Evolutionary conservation across 169 alveolate species (phyloP), one percentile per base, ranked within the genome.

Genomic region (Plasmodium coatneyi): DNA sequence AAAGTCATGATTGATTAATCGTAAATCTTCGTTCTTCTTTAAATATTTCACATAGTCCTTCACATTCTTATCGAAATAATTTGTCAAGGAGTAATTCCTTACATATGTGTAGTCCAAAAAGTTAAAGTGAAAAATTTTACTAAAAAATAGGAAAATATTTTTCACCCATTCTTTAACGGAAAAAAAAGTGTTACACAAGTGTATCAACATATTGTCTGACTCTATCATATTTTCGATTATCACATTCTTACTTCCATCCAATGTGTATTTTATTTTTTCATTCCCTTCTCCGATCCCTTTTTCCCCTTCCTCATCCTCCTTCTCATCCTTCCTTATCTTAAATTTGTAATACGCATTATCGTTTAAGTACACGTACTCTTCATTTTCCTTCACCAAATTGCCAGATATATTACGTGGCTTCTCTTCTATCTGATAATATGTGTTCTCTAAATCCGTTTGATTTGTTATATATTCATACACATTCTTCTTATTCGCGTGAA

Each of bases 391-490:
- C 43, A 87, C 54, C 41, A 87, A 4, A 87, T 78, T 66, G 3
- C 81, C 9, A 16, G 89, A 19, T 30, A 87, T 14, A 22, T 71
- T 70, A 41, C 49, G 66, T 16, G 93, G 93, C 49, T 78, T 87
- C 74, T 87, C 93, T n/a, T 87, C 93, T 32, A 87, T 87, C 80
- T 87, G 93, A 87, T 87, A 87, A 78, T 87, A 87, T 41, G 66
- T 87, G 70, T 87, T 87, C 71, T 87, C 93, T 79, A 87, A 78
- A 87, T 87, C 93, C 0, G 82, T 87, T 76, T 87, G 93, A 39
- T 87, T 87, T 22, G 79, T 87, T 78, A 87, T 78, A 79, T 87
- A 87, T 78, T 87, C 93, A 87, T 87, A 87, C 22, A 87, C 89
- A 87, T 87, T 87, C 30, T 76, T 87, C 49, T 79, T 87, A 30